Evolutionary conservation across 1,284 basidiomycete species (phyloP).

Genomic region (Cutaneotrichosporon curvatum): DNA sequence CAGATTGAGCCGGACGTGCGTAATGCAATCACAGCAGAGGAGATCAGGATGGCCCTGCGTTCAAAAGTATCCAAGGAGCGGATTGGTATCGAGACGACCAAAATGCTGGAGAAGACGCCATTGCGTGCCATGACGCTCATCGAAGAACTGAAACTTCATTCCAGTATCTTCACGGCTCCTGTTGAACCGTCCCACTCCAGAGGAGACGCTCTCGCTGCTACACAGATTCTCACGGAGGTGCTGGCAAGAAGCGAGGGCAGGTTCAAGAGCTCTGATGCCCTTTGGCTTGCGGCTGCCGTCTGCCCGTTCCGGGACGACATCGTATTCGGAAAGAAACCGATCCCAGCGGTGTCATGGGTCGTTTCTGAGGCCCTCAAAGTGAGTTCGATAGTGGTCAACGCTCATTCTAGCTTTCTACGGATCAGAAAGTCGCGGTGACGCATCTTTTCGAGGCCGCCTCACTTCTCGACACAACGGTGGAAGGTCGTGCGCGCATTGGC

Average conservation of each 20-base stretch:
- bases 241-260: not conserved
- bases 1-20: slow-evolving; percentile 65
- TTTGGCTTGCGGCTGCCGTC: slow-evolving; percentile 66
- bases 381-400: slow-evolving; percentile 4
- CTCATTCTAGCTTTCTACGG: slow-evolving; percentile 56
- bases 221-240: slow-evolving; percentile 56
- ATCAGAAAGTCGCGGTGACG: slow-evolving; percentile 69
- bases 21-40: slow-evolving; percentile 58
- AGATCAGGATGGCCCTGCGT: slow-evolving; percentile 67
- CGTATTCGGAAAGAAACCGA: slow-evolving; percentile 58
- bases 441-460: slow-evolving; percentile 58
- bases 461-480: slow-evolving; percentile 52
- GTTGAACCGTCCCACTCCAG: slow-evolving; percentile 42
- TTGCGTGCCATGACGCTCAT: slow-evolving; percentile 67
- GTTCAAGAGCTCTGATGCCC: slow-evolving; percentile 48
- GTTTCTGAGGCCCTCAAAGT: slow-evolving; percentile 73
- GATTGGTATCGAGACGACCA: slow-evolving; percentile 80
- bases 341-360: slow-evolving; percentile 59
- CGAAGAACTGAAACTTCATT: slow-evolving; percentile 60
- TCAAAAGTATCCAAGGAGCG: slow-evolving; percentile 80
- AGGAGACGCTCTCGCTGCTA: slow-evolving; percentile 53
- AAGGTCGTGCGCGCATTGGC: slow-evolving; percentile 40
- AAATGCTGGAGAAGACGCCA: slow-evolving; percentile 79
- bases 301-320: slow-evolving; percentile 58
- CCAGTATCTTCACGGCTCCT: slow-evolving; percentile 56